phyloP scores from a whole-genome alignment of 352 stramenopile genomes.

The Phytophthora pseudosyringae region DNA sequence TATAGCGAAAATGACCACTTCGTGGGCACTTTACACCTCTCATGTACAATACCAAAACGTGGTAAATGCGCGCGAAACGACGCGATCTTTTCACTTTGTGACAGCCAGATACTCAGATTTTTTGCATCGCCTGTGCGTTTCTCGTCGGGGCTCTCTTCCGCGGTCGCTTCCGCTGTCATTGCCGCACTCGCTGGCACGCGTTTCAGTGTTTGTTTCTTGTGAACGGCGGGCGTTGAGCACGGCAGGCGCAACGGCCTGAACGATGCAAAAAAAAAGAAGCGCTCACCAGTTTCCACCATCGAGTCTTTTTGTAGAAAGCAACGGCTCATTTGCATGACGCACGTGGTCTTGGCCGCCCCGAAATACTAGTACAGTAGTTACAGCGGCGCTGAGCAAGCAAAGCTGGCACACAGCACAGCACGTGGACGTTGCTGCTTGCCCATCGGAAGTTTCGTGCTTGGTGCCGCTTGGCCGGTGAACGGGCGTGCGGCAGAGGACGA shows the following conservation, averaged over 20 bases:
- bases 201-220: conserved; percentile 30
- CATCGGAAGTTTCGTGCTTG: not conserved
- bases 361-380: conserved; percentile 1
- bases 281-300: conserved; percentile 12
- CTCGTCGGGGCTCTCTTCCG: conserved; percentile 7
- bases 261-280: conserved; percentile 24
- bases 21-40: too few relatives aligned
- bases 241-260: not conserved
- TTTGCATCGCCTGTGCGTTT: conserved; percentile 5
- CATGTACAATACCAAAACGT: too few relatives aligned
- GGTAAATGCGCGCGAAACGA: conserved; percentile 12
- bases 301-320: conserved; percentile 27
- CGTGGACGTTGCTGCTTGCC: not conserved
- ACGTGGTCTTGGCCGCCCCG: not conserved
- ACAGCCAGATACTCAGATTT: conserved; percentile 11
- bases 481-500: conserved; percentile 10
- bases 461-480: not conserved
- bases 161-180: conserved; percentile 1
- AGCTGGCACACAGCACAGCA: not conserved
- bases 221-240: conserved; percentile 28
- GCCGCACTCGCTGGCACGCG: not conserved
- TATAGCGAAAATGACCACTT: too few relatives aligned
- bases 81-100: conserved; percentile 24
- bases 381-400: not conserved
- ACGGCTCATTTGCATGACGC: conserved; percentile 1